Base-by-base conservation (phyloP, 768 basidiomycete species). In the Heimioporus sp. region DNA sequence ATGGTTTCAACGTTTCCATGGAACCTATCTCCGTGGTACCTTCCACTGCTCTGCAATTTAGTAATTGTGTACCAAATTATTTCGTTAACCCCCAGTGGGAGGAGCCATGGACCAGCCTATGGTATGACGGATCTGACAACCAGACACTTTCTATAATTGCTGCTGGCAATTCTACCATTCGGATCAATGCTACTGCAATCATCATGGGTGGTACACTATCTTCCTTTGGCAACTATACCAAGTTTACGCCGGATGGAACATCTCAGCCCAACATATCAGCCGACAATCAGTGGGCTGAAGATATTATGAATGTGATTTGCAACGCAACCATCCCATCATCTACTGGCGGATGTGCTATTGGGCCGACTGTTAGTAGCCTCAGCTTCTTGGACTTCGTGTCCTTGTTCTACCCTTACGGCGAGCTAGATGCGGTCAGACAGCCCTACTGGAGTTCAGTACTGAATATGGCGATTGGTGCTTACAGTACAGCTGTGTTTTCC, bases 231-330 rank as follows among this genome's bases (percentile, higher is more conserved):
- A 52, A 39, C 24, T 41, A 45, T 20, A 57, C 44, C 4, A 46
- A 56, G 30, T 61, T 64, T 17, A 24, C 49, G 13, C 43, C 21
- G 17, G 51, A 64, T n/a, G 56, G 59, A 17, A 58, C 56, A n/a
- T 52, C 53, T 4, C 48, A 52, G 48, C 46, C 48, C 16, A 57
- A 55, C 17, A 58, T 52, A 54, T 10, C 43, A 21, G 30, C 6
- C 6, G 40, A 34, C 37, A 42, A 24, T 10, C 56, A 43, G 10
- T 64, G 63, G 59, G 56, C 50, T 11, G 46, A 48, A 49, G 62
- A 61, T 34, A 58, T 64, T 39, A 46, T 49, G 9, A 52, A 28
- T 39, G 20, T 64, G 11, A 48, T 63, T 9, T 58, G 54, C 41
- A 53, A 59, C 1, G 36, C 51, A 10, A 44, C 38, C 4, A 32